Evolutionary conservation across 768 basidiomycete genomes (phyloP), one percentile per base, ranked within the genome.

Genomic region (Russula brevipes): DNA sequence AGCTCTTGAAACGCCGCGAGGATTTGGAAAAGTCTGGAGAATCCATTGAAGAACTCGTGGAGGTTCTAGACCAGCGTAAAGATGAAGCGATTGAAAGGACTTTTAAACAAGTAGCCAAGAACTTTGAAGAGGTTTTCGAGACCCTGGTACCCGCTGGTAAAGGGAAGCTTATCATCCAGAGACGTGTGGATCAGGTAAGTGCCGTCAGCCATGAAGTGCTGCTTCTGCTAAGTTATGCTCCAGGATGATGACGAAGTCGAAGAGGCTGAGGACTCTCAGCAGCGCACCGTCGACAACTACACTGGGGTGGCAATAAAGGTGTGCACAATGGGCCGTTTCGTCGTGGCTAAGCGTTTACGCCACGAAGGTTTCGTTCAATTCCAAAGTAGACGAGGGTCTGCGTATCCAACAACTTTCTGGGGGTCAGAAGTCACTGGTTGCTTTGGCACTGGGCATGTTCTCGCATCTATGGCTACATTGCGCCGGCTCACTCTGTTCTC

Each of bases 71-170:
- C 73, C 92, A 95, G 72, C 82, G 96, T 58, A 99, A 99, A 73
- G 97, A 99, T 69, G 97, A 98, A 73, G 97, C 97, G 6, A 98
- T 99, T 67, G 96, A 98, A 74, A 80, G 96, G 52, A 98, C 96
- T 9, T 99, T 99, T 77, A 96, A 96, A 76, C 94, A 98, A 72
- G 97, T 98, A 2, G 94, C 94, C 30, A 93, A 85, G 65, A 95
- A 97, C 74, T 99, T 99, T 72, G 92, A 91, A 72, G 93, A 98
- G 63, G 94, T 98, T 17, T 98, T 99, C 73, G 94, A 94, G 76
- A 91, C 86, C 72, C 81, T 99, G 19, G 97, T 99, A 0, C 96
- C 97, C 19, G 92, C 91, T 54, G 97, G 97, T 17, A 81, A 89
- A 46, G 97, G 97, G 0, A 76, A 89, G 47, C 75, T 99, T 65